Evolutionary conservation across 805 yeast genomes (phyloP), one percentile per base, ranked within the genome.

Genomic region (Candida golubevii): DNA sequence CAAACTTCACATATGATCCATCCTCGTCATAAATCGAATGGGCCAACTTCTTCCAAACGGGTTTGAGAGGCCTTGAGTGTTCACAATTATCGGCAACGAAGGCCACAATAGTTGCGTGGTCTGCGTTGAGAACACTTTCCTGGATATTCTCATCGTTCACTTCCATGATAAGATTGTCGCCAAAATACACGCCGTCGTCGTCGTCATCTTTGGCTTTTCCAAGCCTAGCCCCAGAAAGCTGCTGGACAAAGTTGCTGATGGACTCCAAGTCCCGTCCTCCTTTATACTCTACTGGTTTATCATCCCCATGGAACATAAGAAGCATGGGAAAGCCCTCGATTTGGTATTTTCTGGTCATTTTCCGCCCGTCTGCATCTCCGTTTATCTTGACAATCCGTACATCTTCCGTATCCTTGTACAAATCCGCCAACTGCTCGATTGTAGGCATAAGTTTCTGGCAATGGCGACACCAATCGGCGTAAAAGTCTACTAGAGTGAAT

Each of bases 381-480:
- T 83, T 80, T 39, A 82, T 72, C 53, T 79, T 77, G 12, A 75
- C 71, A 36, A 80, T 65, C 51, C 75, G 77, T 26, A 80, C 60
- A 15, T 63, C 61, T 13, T 71, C 72, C 6, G 56, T 51, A 35
- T 53, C 48, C 15, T 53, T 60, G 42, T 64, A 71, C 18, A 54
- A 31, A 1, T 61, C 66, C 1, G 66, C 66, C 10, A 71, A 53
- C 53, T 63, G 36, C 44, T 62, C 54, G 41, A 59, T 56, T 1
- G 53, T 53, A 6, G 88, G 88, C 59, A 68, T 71, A 55, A 83
- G 58, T 32, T 66, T 69, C 58, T 77, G 77, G 58, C 89, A 83
- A 59, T 83, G 88, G 32, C 80, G 66, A 61, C 89, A 83, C 89
- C 89, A 83, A 42, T 78, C 80, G 8, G 89, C 86, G 54, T 75